Evolutionary conservation across 2,329 filamentous ascomycete species (phyloP), one percentile per base, ranked within the genome.

Genomic region (Fusarium anthophilum): DNA sequence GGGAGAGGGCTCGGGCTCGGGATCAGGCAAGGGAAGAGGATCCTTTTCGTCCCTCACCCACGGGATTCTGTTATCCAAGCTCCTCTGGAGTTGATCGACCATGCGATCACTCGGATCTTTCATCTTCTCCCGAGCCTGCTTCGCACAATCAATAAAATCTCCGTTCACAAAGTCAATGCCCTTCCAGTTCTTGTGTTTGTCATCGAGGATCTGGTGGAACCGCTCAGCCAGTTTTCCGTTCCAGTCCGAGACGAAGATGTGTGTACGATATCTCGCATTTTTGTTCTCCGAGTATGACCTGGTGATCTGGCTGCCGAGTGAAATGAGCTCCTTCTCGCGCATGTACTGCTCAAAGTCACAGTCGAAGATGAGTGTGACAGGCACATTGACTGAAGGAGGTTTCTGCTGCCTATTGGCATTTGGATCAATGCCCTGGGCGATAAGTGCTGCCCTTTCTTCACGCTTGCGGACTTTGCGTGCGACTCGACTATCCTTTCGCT

Each of bases 271-370:
- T 13, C 81, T 83, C 1, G 92, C 87, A 64, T 88, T 90, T 67
- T 89, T 90, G 82, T 98, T 98, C 79, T 98, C 94, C 26, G 95
- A 94, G 83, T 99, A 99, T 66, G 90, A 93, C 64, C 96, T 87
- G 14, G 94, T 97, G 70, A 99, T 87, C 82, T 99, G 96, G 65
- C 91, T 90, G 3, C 90, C 90, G 18, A 99, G 87, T 9, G 94
- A 98, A 63, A 95, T 91, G 37, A 93, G 86, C 83, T 99, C 96
- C 76, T 93, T 92, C 43, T 96, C 93, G 57, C 87, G 88, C 96
- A 99, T 99, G 79, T 95, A 89, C 47, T 93, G 87, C 81, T 99
- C 95, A 81, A 97, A 99, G 75, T 93, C 91, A 83, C 96, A 98
- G 84, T 99, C 96, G 72, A 99, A 85, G 67, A 99, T 87, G 74